These are phyloP conservation scores for Tothia fuscella DNA, from an alignment of 2,329 filamentous ascomycete species.

Conservation along the genomic window DNA sequence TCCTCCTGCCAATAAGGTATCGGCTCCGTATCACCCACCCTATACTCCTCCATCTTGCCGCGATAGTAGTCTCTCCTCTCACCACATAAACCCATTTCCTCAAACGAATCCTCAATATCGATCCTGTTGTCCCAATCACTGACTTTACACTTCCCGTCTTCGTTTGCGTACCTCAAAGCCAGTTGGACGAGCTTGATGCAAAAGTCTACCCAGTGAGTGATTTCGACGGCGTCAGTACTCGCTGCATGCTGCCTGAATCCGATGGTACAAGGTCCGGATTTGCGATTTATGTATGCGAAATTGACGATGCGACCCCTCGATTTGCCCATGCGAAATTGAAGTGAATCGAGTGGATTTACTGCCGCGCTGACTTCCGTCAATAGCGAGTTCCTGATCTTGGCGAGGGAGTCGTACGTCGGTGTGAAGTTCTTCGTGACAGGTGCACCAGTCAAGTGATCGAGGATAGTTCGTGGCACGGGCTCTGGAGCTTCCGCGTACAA, in stretches of 20 bases:
- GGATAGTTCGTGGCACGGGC: neutral
- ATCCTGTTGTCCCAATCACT: conserved; percentile 12
- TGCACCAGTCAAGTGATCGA: neutral
- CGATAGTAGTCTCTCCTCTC: conserved; percentile 11
- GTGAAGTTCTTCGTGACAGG: conserved; percentile 1
- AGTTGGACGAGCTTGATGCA: conserved; percentile 13
- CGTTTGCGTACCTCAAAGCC: conserved; percentile 11
- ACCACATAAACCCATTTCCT: conserved; percentile 14
- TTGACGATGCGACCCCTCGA: conserved; percentile 11
- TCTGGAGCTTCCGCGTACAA: conserved; percentile 10
- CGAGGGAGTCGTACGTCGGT: conserved; percentile 8
- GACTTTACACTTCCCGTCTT: conserved; percentile 7
- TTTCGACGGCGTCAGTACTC: conserved; percentile 10
- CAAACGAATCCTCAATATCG: conserved; percentile 14
- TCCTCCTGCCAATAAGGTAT: too few relatives aligned
- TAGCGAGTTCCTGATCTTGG: conserved; percentile 9
- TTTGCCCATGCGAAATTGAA: conserved; percentile 9
- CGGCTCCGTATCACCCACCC: too few relatives aligned
- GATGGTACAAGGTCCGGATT: conserved; percentile 11
- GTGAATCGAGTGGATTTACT: neutral
- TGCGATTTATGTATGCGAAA: conserved; percentile 11
- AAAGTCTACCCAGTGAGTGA: conserved; percentile 12
- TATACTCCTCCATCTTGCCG: conserved; percentile 7
- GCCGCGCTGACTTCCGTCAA: conserved; percentile 11
- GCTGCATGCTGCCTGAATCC: conserved; percentile 15